These are phyloP conservation scores for Tanozyma kutaoensis DNA, from an alignment of 805 yeast genomes.

Conservation along the genomic window DNA sequence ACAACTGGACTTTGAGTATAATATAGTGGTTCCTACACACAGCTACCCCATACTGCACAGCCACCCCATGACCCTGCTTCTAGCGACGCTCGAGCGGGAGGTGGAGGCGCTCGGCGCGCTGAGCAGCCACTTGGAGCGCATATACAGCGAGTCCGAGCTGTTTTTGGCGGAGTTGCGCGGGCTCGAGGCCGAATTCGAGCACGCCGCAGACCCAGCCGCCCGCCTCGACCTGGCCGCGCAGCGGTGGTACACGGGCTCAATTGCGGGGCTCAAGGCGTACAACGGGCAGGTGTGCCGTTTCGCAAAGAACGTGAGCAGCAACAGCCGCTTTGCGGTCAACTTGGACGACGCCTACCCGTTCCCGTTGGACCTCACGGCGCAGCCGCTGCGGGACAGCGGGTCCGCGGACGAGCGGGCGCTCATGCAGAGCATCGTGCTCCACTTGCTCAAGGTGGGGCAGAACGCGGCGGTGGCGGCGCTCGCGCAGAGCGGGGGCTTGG, in stretches of 20 bases:
- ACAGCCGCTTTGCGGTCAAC: constrained; percentile 14
- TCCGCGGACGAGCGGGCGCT: constrained; percentile 16
- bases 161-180: constrained; percentile 12
- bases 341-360: constrained; percentile 29
- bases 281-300: constrained; percentile 21
- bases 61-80: constrained; percentile 8
- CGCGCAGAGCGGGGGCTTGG: constrained; percentile 8
- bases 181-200: constrained; percentile 11
- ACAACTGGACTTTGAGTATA: background rate
- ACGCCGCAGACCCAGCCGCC: constrained; percentile 3
- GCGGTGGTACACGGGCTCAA: constrained; percentile 23
- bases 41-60: constrained; percentile 2
- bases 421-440: constrained; percentile 22
- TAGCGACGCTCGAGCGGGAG: constrained; percentile 14
- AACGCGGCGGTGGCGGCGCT: constrained; percentile 20
- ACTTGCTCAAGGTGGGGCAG: constrained; percentile 26
- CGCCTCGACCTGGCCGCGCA: constrained; percentile 7
- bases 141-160: constrained; percentile 10
- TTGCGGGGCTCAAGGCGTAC: constrained; percentile 18
- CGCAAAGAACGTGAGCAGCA: constrained; percentile 16
- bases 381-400: constrained; percentile 7
- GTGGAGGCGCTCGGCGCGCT: constrained; percentile 13
- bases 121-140: constrained; percentile 5
- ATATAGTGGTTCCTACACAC: background rate
- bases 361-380: constrained; percentile 17